A percentile compares a stretch with the other conserved stretches of the same genome.
phyloP scores from a whole-genome alignment of 2,329 filamentous ascomycete genomes.

The Anisogramma anomala region DNA sequence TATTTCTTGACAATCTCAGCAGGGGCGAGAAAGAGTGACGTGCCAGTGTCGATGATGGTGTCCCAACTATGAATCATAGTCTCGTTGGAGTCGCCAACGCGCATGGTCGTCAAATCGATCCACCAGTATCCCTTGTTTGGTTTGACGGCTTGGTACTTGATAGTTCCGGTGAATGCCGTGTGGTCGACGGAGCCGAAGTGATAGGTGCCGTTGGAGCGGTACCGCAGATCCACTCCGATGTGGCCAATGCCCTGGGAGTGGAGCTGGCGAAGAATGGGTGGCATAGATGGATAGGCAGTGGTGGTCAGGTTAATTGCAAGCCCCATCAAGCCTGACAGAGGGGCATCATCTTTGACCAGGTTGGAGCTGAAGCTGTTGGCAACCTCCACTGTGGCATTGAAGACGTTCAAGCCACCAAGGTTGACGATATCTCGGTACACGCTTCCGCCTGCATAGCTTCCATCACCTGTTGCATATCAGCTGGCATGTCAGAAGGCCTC shows the following conservation, averaged over 20 bases:
- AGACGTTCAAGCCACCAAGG: conserved; percentile 33
- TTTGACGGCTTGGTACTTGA: conserved; percentile 38
- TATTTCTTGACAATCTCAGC: conserved; percentile 46
- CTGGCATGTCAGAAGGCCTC: conserved; percentile 9
- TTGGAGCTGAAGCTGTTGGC: conserved; percentile 31
- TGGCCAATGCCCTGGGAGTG: conserved; percentile 26
- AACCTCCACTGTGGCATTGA: conserved; percentile 37
- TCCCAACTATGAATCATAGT: conserved; percentile 31
- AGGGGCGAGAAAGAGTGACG: conserved; percentile 52
- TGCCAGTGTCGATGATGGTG: conserved; percentile 58
- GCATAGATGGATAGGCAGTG: conserved; percentile 31
- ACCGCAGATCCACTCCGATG: conserved; percentile 39
- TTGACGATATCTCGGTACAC: conserved; percentile 40
- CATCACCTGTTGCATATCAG: conserved; percentile 27
- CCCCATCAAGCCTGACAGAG: conserved; percentile 40
- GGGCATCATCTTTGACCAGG: conserved; percentile 28
- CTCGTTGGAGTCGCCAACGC: conserved; percentile 22
- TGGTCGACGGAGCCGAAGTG: conserved; percentile 40
- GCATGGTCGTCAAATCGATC: conserved; percentile 25
- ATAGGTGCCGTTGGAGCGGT: conserved; percentile 36
- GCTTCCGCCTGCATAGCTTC: conserved; percentile 32
- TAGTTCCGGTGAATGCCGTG: conserved; percentile 26
- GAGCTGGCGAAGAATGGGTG: conserved; percentile 35
- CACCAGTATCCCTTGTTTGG: conserved; percentile 37
- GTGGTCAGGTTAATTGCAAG: conserved; percentile 36